Evolutionary conservation across 352 stramenopile species (phyloP).

Genomic region (Phytopythium helicoides): DNA sequence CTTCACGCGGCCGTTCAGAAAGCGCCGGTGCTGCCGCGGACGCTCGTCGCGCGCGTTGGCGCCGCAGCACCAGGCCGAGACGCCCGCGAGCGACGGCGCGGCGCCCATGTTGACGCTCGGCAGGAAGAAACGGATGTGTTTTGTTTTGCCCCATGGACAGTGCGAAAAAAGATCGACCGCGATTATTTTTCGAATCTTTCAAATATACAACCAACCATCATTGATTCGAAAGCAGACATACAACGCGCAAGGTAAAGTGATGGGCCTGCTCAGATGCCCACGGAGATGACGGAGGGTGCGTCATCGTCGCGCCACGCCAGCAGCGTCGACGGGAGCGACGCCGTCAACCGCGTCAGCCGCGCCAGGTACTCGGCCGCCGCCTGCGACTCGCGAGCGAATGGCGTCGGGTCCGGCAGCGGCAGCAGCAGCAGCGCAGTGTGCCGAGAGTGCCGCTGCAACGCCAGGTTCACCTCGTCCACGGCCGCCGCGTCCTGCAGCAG

Average conservation of each 20-base stretch:
- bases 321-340: conserved; percentile 46
- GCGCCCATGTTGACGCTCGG: too few relatives aligned
- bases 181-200: conserved; percentile 1
- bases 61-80: conserved; percentile 52
- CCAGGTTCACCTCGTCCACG: conserved; percentile 42
- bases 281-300: conserved; percentile 32
- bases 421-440: conserved; percentile 40
- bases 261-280: conserved; percentile 37
- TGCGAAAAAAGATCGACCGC: not conserved
- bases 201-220: not conserved
- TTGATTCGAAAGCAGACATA: too few relatives aligned
- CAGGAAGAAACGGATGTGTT: conserved; percentile 2
- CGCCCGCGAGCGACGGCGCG: conserved; percentile 26
- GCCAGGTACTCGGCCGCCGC: conserved; percentile 18
- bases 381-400: not conserved
- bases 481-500: conserved; percentile 15
- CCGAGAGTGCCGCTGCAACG: conserved; percentile 40
- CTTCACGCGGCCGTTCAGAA: conserved; percentile 36
- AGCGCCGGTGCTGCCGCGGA: conserved; percentile 31
- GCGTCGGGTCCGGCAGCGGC: conserved; percentile 34
- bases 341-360: conserved; percentile 37
- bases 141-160: not conserved
- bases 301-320: conserved; percentile 53
- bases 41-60: conserved; percentile 28
- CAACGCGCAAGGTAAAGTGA: too few relatives aligned